Evolutionary conservation across 208 protist species (phyloP).

Genomic region (Phytomonas sp.): DNA sequence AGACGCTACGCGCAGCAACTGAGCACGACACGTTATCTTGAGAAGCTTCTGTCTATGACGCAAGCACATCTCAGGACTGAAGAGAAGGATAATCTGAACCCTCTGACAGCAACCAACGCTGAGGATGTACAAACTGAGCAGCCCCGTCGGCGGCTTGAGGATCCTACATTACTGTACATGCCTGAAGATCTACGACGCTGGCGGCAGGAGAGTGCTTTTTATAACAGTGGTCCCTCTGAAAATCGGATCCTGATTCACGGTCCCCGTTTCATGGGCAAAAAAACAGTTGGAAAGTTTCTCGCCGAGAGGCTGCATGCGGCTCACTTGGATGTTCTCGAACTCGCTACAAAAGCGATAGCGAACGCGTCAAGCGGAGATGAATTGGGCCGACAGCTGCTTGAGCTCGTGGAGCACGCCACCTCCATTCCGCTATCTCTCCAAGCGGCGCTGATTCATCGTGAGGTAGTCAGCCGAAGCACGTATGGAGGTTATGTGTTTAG

Average conservation of each 20-base stretch:
- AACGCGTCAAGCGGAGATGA: background rate
- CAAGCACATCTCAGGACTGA: slow-evolving; percentile 10
- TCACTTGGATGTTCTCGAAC: slow-evolving; percentile 56
- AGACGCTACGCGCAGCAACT: slow-evolving; percentile 30
- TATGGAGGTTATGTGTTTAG: slow-evolving; percentile 82
- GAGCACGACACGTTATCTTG: slow-evolving; percentile 42
- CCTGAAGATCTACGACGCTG: slow-evolving; percentile 47
- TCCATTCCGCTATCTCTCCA: slow-evolving; percentile 45
- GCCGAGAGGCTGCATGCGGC: slow-evolving; percentile 49
- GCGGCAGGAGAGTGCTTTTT: slow-evolving; percentile 29
- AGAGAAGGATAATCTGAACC: background rate
- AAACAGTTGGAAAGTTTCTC: slow-evolving; percentile 27
- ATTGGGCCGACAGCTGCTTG: slow-evolving; percentile 26
- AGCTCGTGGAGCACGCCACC: slow-evolving; percentile 19
- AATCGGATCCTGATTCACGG: slow-evolving; percentile 70
- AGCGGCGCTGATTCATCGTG: slow-evolving; percentile 34
- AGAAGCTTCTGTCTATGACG: slow-evolving; percentile 28
- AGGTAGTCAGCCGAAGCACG: slow-evolving; percentile 19
- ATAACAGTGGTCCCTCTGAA: slow-evolving; percentile 19
- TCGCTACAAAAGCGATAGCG: slow-evolving; percentile 21
- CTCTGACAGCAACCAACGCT: slow-evolving; percentile 5
- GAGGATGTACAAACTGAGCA: slow-evolving; percentile 13
- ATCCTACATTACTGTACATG: slow-evolving; percentile 52
- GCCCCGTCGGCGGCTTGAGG: slow-evolving; percentile 26
- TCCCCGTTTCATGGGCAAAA: slow-evolving; percentile 41